phyloP scores from a whole-genome alignment of 1,284 basidiomycete species.

The Marasmius fiardii region DNA sequence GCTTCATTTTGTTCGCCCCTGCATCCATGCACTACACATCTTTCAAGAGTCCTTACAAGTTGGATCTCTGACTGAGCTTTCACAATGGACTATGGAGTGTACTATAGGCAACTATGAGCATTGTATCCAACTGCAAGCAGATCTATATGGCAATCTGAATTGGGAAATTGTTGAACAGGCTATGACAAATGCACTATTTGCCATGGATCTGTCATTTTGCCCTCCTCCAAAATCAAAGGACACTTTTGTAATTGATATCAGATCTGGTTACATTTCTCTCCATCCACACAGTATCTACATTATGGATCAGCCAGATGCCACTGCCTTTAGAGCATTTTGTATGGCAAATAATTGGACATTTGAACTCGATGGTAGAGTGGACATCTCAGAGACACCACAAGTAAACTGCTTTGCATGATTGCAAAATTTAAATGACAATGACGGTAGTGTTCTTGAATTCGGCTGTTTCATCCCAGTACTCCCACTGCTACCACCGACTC shows the following conservation, averaged over 20 bases:
- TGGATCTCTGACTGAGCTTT: conserved; percentile 14
- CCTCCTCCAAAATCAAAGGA: not conserved
- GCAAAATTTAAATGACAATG: too few relatives aligned
- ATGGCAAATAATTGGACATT: not conserved
- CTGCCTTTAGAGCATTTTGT: not conserved
- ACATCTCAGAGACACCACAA: too few relatives aligned
- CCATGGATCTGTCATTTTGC: conserved; percentile 16
- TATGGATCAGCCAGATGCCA: not conserved
- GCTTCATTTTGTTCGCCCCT: conserved; percentile 21
- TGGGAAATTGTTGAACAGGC: not conserved
- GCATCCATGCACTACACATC: conserved; percentile 20
- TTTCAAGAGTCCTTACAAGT: conserved; percentile 14
- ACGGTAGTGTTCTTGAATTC: too few relatives aligned
- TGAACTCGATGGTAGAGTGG: too few relatives aligned
- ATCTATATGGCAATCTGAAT: conserved; percentile 12
- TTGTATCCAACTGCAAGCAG: conserved; percentile 19
- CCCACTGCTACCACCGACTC: too few relatives aligned
- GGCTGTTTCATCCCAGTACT: too few relatives aligned
- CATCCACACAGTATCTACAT: not conserved
- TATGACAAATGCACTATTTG: conserved; percentile 16
- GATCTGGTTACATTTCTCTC: not conserved
- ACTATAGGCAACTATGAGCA: conserved; percentile 21
- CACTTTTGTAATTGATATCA: not conserved
- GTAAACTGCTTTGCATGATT: conserved; percentile 24
- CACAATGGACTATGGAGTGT: conserved; percentile 25